Evolutionary conservation across 2,329 filamentous ascomycete genomes (phyloP), one percentile per base, ranked within the genome.

Genomic region (Clonostachys byssicola): DNA sequence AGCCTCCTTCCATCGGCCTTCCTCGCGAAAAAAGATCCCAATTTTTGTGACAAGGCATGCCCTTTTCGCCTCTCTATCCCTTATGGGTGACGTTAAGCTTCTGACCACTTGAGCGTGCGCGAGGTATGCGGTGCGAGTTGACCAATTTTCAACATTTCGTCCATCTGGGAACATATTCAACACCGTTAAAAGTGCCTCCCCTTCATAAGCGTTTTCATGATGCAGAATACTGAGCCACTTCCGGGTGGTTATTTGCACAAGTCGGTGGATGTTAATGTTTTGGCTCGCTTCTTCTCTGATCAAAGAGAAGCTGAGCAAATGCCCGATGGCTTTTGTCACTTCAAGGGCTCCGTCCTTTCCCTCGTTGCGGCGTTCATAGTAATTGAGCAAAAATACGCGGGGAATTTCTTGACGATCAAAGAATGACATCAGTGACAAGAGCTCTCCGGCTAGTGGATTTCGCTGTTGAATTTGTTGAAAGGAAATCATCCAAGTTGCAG

Each of bases 401-500:
- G 60, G 61, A 39, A 66, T 64, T 9, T 49, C 56, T 42, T 63
- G 56, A 12, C 56, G 52, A 51, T 64, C 56, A 16, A 65, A 53
- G 12, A 61, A 46, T 42, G 58, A 57, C 51, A 65, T 63, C 8
- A 65, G 46, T 0, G 60, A 64, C 36, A 66, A 54, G 10, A 65
- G 45, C 9, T 59, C 49, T 23, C 51, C 50, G 4, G 61, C 60
- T 4, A 61, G 52, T 12, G 36, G 1, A 36, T 59, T 43, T 14
- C 60, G 58, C 12, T 38, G 36, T 5, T 60, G 23, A 12, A 68
- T 63, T 9, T 67, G 59, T 4, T 63, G 51, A 1, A 67, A 67
- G 1, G 61, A 67, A 2, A 68, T 44, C 3, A 64, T 56, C 63
- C 62, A 69, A 0, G 64, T 66, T n/a, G 55, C 47, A 0, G 58